Conservation (phyloP, 345 rosid genomes). For the Lumnitzera littorea region DNA sequence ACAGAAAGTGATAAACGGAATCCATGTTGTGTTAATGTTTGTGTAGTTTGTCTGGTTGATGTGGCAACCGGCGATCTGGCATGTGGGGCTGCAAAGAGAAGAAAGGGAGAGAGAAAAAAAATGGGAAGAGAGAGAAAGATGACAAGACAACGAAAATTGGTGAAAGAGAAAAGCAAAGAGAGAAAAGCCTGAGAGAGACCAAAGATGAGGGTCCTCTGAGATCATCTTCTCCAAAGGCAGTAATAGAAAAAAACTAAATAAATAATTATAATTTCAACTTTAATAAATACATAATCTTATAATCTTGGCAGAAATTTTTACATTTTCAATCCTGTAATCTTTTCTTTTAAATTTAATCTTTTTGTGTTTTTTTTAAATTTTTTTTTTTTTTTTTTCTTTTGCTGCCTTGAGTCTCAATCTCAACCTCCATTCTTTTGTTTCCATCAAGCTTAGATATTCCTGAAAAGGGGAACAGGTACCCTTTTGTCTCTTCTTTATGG, state of each 20-base stretch:
- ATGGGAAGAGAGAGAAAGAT: constrained; percentile 2
- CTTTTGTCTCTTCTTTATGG: constrained; percentile 16
- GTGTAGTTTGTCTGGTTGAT: constrained; percentile 12
- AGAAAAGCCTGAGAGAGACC: constrained; percentile 6
- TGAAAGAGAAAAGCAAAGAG: constrained; percentile 8
- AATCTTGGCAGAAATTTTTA: not conserved
- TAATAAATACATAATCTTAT: not conserved
- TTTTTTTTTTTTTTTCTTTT: constrained; percentile 19
- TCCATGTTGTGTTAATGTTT: not conserved
- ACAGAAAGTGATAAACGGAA: too few species aligned
- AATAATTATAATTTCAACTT: not conserved
- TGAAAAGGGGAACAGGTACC: constrained; percentile 2
- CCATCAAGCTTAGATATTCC: not conserved
- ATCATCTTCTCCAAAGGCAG: constrained; percentile 57
- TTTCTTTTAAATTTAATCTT: not conserved
- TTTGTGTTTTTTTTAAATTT: not conserved
- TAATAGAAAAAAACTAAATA: constrained; percentile 17
- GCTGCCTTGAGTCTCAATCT: constrained; percentile 32
- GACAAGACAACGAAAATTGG: constrained; percentile 1
- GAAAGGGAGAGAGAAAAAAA: not conserved
- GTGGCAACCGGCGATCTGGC: not conserved
- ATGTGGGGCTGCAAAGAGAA: constrained; percentile 7
- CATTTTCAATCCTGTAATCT: too few species aligned
- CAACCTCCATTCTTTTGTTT: constrained; percentile 2
- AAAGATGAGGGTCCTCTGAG: constrained; percentile 68